Evolutionary conservation across 2,329 filamentous ascomycete species (phyloP).

Genomic region (Fusarium tricinctum): DNA sequence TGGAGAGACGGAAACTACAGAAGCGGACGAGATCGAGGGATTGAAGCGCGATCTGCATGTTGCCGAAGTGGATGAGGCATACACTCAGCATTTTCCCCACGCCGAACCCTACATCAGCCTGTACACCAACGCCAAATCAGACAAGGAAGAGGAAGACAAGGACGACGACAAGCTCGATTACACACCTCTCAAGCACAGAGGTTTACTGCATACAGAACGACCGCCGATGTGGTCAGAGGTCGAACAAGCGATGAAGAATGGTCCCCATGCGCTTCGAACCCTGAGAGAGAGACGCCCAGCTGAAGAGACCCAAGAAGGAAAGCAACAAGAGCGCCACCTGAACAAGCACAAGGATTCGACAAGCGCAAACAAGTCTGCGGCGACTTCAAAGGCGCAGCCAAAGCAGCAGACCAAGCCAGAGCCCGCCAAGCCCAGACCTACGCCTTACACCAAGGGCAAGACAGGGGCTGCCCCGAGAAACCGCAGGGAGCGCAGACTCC

Average conservation of each 20-base stretch:
- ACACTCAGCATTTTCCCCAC: slow-evolving; percentile 79
- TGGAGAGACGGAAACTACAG: slow-evolving; percentile 63
- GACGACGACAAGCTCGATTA: slow-evolving; percentile 48
- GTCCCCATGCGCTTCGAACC: slow-evolving; percentile 64
- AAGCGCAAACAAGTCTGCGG: slow-evolving; percentile 37
- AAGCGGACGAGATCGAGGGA: slow-evolving; percentile 66
- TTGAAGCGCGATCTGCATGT: slow-evolving; percentile 73
- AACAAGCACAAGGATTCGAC: slow-evolving; percentile 36
- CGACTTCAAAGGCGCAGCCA: slow-evolving; percentile 36
- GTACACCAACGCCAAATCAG: slow-evolving; percentile 60
- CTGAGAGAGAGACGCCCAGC: slow-evolving; percentile 66
- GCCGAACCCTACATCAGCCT: slow-evolving; percentile 78
- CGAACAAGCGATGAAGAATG: slow-evolving; percentile 73
- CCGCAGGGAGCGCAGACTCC: slow-evolving; percentile 54
- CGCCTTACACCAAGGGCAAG: slow-evolving; percentile 36
- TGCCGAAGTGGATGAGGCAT: slow-evolving; percentile 81
- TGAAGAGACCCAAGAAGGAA: slow-evolving; percentile 26
- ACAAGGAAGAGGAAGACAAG: slow-evolving; percentile 55
- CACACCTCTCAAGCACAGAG: slow-evolving; percentile 57
- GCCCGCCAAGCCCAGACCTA: slow-evolving; percentile 28
- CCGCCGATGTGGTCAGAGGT: slow-evolving; percentile 77
- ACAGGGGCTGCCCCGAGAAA: slow-evolving; percentile 53
- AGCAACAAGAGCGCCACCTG: slow-evolving; percentile 31
- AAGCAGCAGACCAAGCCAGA: slow-evolving; percentile 40
- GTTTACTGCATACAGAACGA: slow-evolving; percentile 61